Base-by-base conservation (phyloP, 1,284 basidiomycete species). In the Leccinum olivaceoglutinosum region DNA sequence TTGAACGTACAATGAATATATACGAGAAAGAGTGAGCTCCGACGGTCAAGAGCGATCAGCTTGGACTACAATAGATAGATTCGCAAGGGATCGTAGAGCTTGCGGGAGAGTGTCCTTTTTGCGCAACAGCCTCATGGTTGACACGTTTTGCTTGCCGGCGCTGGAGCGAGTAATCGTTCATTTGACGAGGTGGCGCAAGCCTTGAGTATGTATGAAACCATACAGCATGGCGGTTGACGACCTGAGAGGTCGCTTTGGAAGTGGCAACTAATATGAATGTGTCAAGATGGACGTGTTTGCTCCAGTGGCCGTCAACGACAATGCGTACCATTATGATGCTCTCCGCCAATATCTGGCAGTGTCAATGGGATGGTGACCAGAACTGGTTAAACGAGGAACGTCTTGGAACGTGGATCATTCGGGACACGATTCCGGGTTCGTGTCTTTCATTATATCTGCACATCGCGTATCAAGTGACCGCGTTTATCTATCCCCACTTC, bases 71-170 rank as follows among this genome's bases (percentile, higher is more conserved):
- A 65, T 63, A 49, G 67, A 66, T 64, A 54, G 66, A 71, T 74
- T 66, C 70, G 63, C 66, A 65, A 61, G 66, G 60, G 41, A 73
- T 72, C 66, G 67, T 65, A 70, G 64, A 66, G 63, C 64, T 61
- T 67, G 68, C 69, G 67, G 59, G 65, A 61, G 41, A n/a, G 41
- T 44, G 41, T 44, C 41, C 41, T 44, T 59, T 69, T 62, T 66
- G 64, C 65, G 44, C 57, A 60, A 70, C 65, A 54, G 68, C 75
- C 75, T 74, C 73, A 64, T 76, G 73, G 60, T 66, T 12, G 57
- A 66, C 73, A 74, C 75, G 73, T 75, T 76, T 65, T 66, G 65
- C 72, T 73, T 74, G 71, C 72, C 68, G 68, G 65, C 16, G 64
- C 64, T 66, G 61, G 53, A 63, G 69, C 54, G 62, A 66, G 72